Evolutionary conservation across 2,329 filamentous ascomycete species (phyloP).

Genomic region (Alternaria tenuissima): DNA sequence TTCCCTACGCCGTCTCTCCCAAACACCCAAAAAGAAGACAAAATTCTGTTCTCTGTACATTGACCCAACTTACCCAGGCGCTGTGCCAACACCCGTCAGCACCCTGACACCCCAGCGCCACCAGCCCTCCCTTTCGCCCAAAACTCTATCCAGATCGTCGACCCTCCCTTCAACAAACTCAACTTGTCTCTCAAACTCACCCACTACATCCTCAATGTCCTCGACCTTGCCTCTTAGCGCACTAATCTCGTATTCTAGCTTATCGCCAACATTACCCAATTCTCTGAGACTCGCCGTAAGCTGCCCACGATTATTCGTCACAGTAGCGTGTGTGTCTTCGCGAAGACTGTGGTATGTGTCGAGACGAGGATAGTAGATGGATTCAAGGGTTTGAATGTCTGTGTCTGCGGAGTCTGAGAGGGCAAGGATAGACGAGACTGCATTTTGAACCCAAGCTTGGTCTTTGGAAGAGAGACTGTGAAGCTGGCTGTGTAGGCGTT

Average conservation of each 20-base stretch:
- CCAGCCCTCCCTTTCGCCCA: slow-evolving; percentile 48
- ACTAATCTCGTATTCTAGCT: slow-evolving; percentile 90
- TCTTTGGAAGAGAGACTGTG: slow-evolving; percentile 64
- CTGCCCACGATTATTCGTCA: slow-evolving; percentile 72
- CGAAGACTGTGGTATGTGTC: slow-evolving; percentile 74
- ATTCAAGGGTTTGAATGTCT: slow-evolving; percentile 68
- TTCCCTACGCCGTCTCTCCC: background rate
- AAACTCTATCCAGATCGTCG: slow-evolving; percentile 66
- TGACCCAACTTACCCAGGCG: background rate
- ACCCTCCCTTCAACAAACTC: slow-evolving; percentile 54
- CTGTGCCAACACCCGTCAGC: slow-evolving; percentile 5
- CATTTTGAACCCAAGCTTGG: slow-evolving; percentile 68
- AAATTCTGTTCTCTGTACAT: background rate
- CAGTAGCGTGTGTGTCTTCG: slow-evolving; percentile 71
- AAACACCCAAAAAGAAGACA: background rate
- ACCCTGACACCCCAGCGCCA: slow-evolving; percentile 36
- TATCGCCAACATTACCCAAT: slow-evolving; percentile 80
- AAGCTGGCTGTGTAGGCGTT: slow-evolving; percentile 68
- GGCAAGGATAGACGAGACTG: slow-evolving; percentile 63
- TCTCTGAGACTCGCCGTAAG: slow-evolving; percentile 78
- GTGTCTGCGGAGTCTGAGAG: slow-evolving; percentile 70
- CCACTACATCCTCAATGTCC: slow-evolving; percentile 85
- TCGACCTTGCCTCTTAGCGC: slow-evolving; percentile 80
- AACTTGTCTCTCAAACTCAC: slow-evolving; percentile 77
- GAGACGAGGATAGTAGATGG: slow-evolving; percentile 75